Evolutionary conservation across 2,329 filamentous ascomycete species (phyloP).

Genomic region (Lachnellula suecica): DNA sequence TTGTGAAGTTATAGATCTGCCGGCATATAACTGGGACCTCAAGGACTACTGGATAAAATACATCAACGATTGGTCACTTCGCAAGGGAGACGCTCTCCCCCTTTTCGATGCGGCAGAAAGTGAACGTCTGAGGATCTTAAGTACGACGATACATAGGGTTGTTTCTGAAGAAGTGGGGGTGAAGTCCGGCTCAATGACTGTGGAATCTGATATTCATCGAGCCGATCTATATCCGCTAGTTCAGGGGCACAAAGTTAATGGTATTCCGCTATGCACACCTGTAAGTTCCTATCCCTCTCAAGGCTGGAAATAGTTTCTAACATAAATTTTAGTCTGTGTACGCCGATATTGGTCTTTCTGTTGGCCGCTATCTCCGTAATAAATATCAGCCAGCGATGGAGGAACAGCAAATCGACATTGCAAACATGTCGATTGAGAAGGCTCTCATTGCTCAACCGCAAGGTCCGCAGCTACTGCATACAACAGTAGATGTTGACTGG

Average conservation of each 20-base stretch:
- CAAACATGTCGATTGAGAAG: background rate
- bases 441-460: no score
- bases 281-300: slow-evolving; percentile 49
- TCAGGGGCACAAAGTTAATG: slow-evolving; percentile 58
- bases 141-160: slow-evolving; percentile 19
- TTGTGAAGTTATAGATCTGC: no score
- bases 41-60: slow-evolving; percentile 67
- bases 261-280: slow-evolving; percentile 21
- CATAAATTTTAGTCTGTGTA: slow-evolving; percentile 51
- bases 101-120: slow-evolving; percentile 16
- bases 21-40: slow-evolving; percentile 64
- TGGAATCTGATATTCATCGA: slow-evolving; percentile 52
- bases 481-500: background rate
- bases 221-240: slow-evolving; percentile 54
- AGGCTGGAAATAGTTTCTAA: no score
- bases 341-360: slow-evolving; percentile 59
- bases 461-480: no score
- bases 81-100: slow-evolving; percentile 51
- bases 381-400: no score
- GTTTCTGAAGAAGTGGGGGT: no score
- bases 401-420: no score
- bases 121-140: background rate
- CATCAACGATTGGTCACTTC: slow-evolving; percentile 53
- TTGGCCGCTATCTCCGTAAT: slow-evolving; percentile 61
- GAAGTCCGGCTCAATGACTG: no score